Evolutionary conservation across 176 grass and related monocot genomes (phyloP), one percentile per base, ranked within the genome.

Genomic region (Triticum monococcum): DNA sequence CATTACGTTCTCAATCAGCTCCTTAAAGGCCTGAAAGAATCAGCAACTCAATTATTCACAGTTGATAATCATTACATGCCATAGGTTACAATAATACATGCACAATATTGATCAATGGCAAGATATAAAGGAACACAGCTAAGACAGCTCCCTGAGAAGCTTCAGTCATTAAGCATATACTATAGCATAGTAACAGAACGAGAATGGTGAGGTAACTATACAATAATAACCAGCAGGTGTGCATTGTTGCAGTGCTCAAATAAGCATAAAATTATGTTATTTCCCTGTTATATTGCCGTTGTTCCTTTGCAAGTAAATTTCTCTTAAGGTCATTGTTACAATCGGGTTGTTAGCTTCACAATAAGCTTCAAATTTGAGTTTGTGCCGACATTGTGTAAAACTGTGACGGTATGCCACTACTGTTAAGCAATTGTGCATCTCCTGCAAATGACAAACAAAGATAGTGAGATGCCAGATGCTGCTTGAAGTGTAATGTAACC

Each of bases 1-100:
- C 63, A 23, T 82, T 54, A 82, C 63, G 64, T 90, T 38, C 50
- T 86, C 36, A 64, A 82, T 40, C 63, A 90, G 14, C 48, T 77
- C 81, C 69, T 86, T 46, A 89, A 89, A 89, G 50, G 70, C 88
- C 88, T 89, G 79, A 75, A 77, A 81, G 46, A 81, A 81, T 77
- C 6, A 85, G 13, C 10, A 13, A 72, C 46, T 46, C 25, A 75
- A 84, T 84, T 26, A 56, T 57, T 28, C 32, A 71, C 81, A 83
- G 57, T 37, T 20, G 46, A 81, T 61, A 75, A 25, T 70, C 33
- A n/a, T 71, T 57, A 57, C 52, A 61, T 24, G 46, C 67, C 77
- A 13, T 68, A 61, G 23, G 8, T 81, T 68, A 67, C 68, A 60
- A 25, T 60, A 57, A 81, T 40, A n/a, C 52, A 57, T 63, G 36